Base-by-base conservation (phyloP, 208 protist genomes). In the Trypanosoma cruzi region DNA sequence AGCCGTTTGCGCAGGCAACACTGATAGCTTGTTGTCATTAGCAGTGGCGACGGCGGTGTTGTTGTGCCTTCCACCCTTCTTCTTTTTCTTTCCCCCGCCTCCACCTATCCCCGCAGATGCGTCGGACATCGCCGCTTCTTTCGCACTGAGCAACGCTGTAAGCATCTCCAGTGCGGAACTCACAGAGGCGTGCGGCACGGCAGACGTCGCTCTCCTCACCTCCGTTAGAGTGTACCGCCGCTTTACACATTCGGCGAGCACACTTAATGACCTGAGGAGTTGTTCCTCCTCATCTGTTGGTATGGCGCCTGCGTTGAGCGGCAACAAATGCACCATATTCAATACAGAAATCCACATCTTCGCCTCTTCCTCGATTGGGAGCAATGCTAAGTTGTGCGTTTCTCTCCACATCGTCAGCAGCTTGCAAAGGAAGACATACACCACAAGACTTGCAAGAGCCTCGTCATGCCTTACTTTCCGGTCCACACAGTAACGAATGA, bases 371-470 rank as follows among this genome's bases (percentile, higher is more conserved):
- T 79, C 60, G 40, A 72, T 59, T 22, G 65, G 24, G 37, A 77
- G 7, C 26, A 54, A 37, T 34, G 13, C 14, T 16, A 72, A 28
- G 29, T 26, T 56, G 0, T 42, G 24, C 22, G 36, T n/a, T 36
- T 48, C 34, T 16, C 36, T n/a, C 58, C 56, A 65, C 32, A 32
- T 4, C 10, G 31, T 10, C 2, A 73, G 32, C 10, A 79, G n/a
- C 31, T 42, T 68, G 50, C 40, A 72, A 8, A 84, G 26, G 59
- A 81, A 81, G 3, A 67, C 68, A 46, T 64, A 79, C 10, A 75
- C 55, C 32, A 71, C 13, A 29, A 81, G 37, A 44, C 60, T 76
- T 40, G 63, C 75, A 71, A 84, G 57, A 2, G 75, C 75, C 34
- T 81, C 79, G 7, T 73, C 57, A 18, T 10, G 14, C 10, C 54